Conservation (phyloP, 2,329 filamentous ascomycete genomes). For the Aureobasidium sp. region DNA sequence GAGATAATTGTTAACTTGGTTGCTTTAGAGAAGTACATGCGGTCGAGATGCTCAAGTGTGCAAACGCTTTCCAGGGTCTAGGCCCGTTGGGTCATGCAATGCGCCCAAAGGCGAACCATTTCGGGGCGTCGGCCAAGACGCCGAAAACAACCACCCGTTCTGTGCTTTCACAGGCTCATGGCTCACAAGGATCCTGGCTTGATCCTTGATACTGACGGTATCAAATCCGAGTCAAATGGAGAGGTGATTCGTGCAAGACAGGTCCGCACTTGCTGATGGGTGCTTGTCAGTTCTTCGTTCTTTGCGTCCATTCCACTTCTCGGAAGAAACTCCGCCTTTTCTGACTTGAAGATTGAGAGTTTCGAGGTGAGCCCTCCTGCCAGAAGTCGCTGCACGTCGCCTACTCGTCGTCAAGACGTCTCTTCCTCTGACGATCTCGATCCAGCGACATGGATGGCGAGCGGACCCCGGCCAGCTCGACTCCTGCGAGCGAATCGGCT, state of each 20-base stretch:
- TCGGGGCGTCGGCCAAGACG: not conserved
- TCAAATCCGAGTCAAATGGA: not conserved
- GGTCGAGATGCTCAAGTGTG: not conserved
- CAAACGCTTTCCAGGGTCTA: not conserved
- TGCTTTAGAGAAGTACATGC: not conserved
- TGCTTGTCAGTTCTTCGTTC: not conserved
- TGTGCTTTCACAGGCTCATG: not conserved
- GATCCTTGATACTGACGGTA: no score
- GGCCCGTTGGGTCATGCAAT: not conserved
- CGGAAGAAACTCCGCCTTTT: not conserved
- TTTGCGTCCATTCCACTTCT: not conserved
- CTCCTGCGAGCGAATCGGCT: not conserved
- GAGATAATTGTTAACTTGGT: no score
- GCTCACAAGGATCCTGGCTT: not conserved
- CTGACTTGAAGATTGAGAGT: not conserved
- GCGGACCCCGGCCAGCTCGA: not conserved
- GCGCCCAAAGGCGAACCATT: not conserved
- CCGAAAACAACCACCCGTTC: not conserved
- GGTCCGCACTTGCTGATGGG: not conserved
- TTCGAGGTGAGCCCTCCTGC: not conserved
- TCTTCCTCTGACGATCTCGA: not conserved
- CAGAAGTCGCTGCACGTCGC: not conserved
- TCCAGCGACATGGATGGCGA: not conserved
- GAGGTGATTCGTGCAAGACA: not conserved
- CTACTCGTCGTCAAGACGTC: not conserved